A percentile compares a stretch with the other conserved stretches of the same genome.
These are phyloP conservation scores for Exophiala sp. DNA, from an alignment of 2,329 filamentous ascomycete genomes.

Conservation along the genomic window DNA sequence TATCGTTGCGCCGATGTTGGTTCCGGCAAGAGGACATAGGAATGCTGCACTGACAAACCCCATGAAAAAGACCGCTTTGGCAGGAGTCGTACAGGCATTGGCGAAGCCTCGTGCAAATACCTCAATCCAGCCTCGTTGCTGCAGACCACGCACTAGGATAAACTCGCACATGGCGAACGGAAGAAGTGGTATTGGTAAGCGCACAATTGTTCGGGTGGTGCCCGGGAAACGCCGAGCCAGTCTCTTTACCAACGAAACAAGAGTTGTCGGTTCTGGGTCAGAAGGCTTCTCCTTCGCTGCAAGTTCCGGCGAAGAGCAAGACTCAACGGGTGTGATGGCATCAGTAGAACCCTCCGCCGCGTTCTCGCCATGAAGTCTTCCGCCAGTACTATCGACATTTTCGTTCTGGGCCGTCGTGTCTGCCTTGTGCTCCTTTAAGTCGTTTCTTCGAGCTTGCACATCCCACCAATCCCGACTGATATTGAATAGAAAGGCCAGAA, in stretches of 20 bases:
- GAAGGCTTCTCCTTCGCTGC: not conserved
- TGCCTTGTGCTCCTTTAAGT: conserved; percentile 3
- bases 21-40: conserved; percentile 28
- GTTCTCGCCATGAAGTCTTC: not conserved
- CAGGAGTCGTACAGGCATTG: conserved; percentile 25
- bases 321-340: not conserved
- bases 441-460: conserved; percentile 7
- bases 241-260: conserved; percentile 14
- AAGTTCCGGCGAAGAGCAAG: not conserved
- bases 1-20: conserved; percentile 30
- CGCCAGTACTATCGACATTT: conserved; percentile 2
- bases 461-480: conserved; percentile 22
- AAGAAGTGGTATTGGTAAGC: conserved; percentile 26
- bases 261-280: conserved; percentile 1
- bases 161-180: conserved; percentile 30
- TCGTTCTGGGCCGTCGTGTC: conserved; percentile 18
- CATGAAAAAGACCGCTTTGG: conserved; percentile 27
- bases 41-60: conserved; percentile 26
- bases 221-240: conserved; percentile 22
- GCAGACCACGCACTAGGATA: conserved; percentile 28
- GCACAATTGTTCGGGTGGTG: conserved; percentile 20
- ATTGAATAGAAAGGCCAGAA: conserved; percentile 26
- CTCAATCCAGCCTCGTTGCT: conserved; percentile 27
- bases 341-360: not conserved
- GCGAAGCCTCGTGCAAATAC: conserved; percentile 27